A percentile compares a stretch with the other conserved stretches of the same genome.
Evolutionary conservation across 1,284 basidiomycete genomes (phyloP).

Genomic region (Apiotrichum porosum): DNA sequence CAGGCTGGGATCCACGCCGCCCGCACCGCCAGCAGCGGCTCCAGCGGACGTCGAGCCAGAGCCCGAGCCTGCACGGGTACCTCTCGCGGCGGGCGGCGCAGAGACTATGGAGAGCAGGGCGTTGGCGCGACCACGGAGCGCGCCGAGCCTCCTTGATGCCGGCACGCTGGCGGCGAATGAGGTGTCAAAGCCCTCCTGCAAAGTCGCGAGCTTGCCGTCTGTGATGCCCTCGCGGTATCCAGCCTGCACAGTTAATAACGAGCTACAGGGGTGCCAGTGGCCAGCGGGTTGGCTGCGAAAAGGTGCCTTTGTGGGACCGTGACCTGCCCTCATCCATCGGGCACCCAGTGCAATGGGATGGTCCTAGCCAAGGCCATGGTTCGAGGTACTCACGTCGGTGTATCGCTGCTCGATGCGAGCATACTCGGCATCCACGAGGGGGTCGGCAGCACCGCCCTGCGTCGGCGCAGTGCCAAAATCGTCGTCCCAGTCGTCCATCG

Average conservation of each 20-base stretch:
- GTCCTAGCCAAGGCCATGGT: too few species aligned
- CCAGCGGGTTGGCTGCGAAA: too few species aligned
- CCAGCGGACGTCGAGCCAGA: neutral
- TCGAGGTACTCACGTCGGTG: constrained; percentile 47
- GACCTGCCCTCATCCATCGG: too few species aligned
- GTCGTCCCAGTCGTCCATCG: constrained; percentile 41
- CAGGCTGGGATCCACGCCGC: constrained; percentile 53
- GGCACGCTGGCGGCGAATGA: constrained; percentile 50
- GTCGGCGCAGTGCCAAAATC: constrained; percentile 13
- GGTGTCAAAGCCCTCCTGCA: constrained; percentile 54
- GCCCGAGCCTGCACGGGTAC: neutral
- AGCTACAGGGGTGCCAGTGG: neutral
- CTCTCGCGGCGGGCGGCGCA: constrained; percentile 1
- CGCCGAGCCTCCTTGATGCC: constrained; percentile 48
- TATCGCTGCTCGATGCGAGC: constrained; percentile 38
- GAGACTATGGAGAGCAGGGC: constrained; percentile 36
- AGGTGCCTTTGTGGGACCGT: too few species aligned
- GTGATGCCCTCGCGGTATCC: constrained; percentile 57
- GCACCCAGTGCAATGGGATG: too few species aligned
- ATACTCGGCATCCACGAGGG: constrained; percentile 44
- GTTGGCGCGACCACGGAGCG: constrained; percentile 49
- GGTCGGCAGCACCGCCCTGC: constrained; percentile 33
- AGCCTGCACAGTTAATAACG: constrained; percentile 42
- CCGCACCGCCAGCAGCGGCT: neutral
- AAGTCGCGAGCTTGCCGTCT: constrained; percentile 52